phyloP scores from a whole-genome alignment of 495 filamentous ascomycete species.

The Podospora tetraspora region DNA sequence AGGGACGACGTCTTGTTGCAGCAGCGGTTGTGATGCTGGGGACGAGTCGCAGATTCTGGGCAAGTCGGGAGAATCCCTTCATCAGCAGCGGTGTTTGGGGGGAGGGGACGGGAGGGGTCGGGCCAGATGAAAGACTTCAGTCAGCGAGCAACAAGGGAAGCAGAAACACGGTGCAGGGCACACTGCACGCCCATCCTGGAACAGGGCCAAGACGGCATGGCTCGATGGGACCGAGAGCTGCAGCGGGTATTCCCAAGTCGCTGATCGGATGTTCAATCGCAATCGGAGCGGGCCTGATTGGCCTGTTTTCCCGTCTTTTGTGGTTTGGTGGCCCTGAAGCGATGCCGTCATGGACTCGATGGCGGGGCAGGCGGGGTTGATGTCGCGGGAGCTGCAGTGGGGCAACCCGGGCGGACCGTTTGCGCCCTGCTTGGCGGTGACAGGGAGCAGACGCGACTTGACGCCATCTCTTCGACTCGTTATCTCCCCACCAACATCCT shows the following conservation, averaged over 20 bases:
- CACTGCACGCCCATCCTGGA: too few relatives aligned
- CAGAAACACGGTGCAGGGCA: too few relatives aligned
- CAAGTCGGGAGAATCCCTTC: not conserved
- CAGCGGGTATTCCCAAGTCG: not conserved
- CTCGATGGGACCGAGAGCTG: conserved; percentile 3
- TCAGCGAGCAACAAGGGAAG: too few relatives aligned
- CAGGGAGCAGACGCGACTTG: not conserved
- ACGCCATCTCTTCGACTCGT: not conserved
- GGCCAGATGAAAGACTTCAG: not conserved
- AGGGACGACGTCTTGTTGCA: not conserved
- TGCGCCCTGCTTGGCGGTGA: not conserved
- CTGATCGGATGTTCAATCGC: conserved; percentile 6
- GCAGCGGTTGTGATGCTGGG: not conserved
- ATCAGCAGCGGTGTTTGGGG: not conserved
- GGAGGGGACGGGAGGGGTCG: too few relatives aligned
- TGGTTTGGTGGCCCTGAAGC: not conserved
- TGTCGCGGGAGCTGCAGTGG: not conserved
- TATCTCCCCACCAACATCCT: not conserved
- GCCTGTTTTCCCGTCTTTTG: not conserved
- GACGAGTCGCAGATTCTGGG: conserved; percentile 2
- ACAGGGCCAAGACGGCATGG: not conserved
- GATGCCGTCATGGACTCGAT: not conserved
- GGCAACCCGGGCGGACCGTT: not conserved
- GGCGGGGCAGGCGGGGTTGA: not conserved
- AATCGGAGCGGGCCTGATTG: not conserved